Evolutionary conservation across 2,329 filamentous ascomycete species (phyloP), one percentile per base, ranked within the genome.

Genomic region (Parastagonospora nodorum): DNA sequence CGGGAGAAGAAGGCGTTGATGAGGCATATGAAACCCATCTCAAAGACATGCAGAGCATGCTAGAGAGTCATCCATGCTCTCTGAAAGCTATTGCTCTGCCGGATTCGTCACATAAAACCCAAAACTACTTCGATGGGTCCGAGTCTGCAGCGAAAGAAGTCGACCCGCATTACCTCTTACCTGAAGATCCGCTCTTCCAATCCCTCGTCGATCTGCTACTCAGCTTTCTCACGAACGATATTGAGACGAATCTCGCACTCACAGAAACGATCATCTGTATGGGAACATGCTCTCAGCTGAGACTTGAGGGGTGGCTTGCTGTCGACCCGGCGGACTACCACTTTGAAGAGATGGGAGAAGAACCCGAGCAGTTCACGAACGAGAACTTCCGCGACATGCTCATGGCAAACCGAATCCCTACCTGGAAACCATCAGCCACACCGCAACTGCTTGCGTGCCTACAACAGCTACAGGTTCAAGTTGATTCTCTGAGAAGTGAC

Each of bases 281-380:
- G 35, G 89, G 89, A 9, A 86, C 89, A 1, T 97, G 94, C 62
- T 89, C 91, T 5, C 89, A 90, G 56, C 88, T 96, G 67, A 85
- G 87, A 15, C 81, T 97, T 10, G 91, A 97, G 66, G 89, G 89
- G n/a, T 99, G 94, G 93, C 78, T 97, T 28, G 78, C 93, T 5
- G 86, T 90, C 12, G 85, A 88, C 45, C 88, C 89, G 4, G 79
- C 67, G 7, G 64, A 72, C 29, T 77, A 77, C 49, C 61, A 69
- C 19, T 75, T 75, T 50, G 53, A 63, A 33, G 59, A 64, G 11
- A 48, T 51, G 10, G 60, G 58, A 8, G 48, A 42, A 12, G 68
- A 68, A 36, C 48, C 62, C 14, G 57, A 63, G 11, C 42, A 59
- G 2, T 66, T 67, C 48, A 57, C 61, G 1, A 69, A 66, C 29